A percentile compares a stretch with the other conserved stretches of the same genome.
Conservation (phyloP, 2,329 filamentous ascomycete genomes). For the Aureobasidium zeae region DNA sequence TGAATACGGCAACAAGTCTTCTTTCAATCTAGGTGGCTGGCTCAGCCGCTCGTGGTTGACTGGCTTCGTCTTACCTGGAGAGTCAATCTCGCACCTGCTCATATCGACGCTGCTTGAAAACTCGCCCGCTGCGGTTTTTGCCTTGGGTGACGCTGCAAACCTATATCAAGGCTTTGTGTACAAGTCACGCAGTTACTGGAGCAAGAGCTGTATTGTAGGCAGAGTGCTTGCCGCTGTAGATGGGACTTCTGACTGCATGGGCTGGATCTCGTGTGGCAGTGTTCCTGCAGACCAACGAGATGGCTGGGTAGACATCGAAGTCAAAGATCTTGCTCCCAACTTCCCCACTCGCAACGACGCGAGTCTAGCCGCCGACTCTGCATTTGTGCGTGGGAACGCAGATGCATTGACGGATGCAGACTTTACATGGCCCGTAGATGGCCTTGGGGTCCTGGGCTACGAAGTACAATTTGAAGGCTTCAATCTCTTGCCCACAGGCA, state of each 20-base stretch:
- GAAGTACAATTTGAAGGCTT: slow-evolving; percentile 23
- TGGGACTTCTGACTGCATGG: slow-evolving; percentile 44
- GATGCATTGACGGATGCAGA: slow-evolving; percentile 22
- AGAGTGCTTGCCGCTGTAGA: slow-evolving; percentile 41
- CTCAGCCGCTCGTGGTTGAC: slow-evolving; percentile 47
- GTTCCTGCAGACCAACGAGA: slow-evolving; percentile 33
- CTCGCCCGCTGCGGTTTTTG: slow-evolving; percentile 39
- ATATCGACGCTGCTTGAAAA: slow-evolving; percentile 49
- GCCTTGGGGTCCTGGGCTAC: slow-evolving; percentile 23
- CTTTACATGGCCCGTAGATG: slow-evolving; percentile 32
- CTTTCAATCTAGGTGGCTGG: slow-evolving; percentile 40
- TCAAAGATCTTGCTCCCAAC: slow-evolving; percentile 26
- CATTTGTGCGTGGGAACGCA: slow-evolving; percentile 26
- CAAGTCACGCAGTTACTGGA: slow-evolving; percentile 45
- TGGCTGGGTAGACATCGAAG: slow-evolving; percentile 43
- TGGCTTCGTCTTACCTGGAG: slow-evolving; percentile 46
- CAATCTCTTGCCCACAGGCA: slow-evolving; percentile 16
- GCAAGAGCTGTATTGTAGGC: slow-evolving; percentile 46
- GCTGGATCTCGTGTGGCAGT: slow-evolving; percentile 40
- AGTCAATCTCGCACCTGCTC: slow-evolving; percentile 45
- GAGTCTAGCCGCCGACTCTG: slow-evolving; percentile 28
- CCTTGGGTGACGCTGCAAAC: slow-evolving; percentile 43
- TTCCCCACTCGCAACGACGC: slow-evolving; percentile 29
- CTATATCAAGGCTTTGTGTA: slow-evolving; percentile 49
- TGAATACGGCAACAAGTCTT: slow-evolving; percentile 4